phyloP scores from a whole-genome alignment of 2,329 filamentous ascomycete genomes.

The Coniella vitis region DNA sequence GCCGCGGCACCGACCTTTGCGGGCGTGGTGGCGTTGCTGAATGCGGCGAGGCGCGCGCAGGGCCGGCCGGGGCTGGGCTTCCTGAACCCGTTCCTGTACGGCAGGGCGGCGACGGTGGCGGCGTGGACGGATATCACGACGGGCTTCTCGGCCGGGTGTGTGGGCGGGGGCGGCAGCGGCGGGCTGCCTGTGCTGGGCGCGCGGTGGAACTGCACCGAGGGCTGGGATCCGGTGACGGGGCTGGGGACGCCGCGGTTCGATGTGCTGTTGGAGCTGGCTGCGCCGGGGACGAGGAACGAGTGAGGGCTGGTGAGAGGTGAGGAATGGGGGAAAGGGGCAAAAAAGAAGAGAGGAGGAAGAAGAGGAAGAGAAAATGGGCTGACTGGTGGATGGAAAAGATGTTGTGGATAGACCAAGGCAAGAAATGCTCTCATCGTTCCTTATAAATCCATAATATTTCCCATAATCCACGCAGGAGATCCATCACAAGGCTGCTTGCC shows the following conservation, averaged over 20 bases:
- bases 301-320: too few species aligned
- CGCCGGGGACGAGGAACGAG: constrained; percentile 8
- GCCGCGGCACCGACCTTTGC: constrained; percentile 34
- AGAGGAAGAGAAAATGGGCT: too few species aligned
- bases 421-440: too few species aligned
- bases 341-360: too few species aligned
- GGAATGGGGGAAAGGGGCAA: too few species aligned
- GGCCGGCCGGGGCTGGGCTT: constrained; percentile 30
- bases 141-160: constrained; percentile 18
- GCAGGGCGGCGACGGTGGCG: constrained; percentile 24
- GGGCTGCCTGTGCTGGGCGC: constrained; percentile 4
- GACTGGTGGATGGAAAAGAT: too few species aligned
- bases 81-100: constrained; percentile 30
- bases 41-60: constrained; percentile 31
- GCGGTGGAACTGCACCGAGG: constrained; percentile 32
- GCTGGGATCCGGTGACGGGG: constrained; percentile 24
- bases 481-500: too few species aligned
- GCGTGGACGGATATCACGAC: constrained; percentile 25
- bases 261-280: constrained; percentile 6
- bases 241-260: constrained; percentile 14
- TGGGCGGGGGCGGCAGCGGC: background rate
- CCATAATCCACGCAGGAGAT: too few species aligned
- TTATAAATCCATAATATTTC: too few species aligned
- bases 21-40: constrained; percentile 34
- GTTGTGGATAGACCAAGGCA: too few species aligned